Evolutionary conservation across 805 yeast genomes (phyloP).

Genomic region (Saccharomyces mikatae): DNA sequence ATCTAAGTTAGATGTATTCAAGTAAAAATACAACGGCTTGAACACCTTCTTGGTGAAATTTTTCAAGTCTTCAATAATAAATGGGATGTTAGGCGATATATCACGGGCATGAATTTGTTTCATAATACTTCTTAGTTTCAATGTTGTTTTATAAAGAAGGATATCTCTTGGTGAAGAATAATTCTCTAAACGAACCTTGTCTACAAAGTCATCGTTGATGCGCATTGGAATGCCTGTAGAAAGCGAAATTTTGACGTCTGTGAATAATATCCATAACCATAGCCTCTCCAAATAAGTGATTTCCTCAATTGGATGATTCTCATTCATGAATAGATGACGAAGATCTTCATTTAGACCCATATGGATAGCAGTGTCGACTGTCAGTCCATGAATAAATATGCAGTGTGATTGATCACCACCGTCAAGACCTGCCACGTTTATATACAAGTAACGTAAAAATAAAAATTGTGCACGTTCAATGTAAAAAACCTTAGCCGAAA

Average conservation of each 20-base stretch:
- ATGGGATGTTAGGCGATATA: neutral
- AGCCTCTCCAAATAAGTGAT: slow-evolving; percentile 5
- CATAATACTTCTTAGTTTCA: neutral
- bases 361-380: slow-evolving; percentile 6
- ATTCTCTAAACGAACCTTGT: neutral
- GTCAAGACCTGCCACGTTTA: slow-evolving; percentile 5
- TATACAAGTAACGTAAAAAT: slow-evolving; percentile 3
- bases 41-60: neutral
- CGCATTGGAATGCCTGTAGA: slow-evolving; percentile 7
- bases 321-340: neutral
- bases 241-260: slow-evolving; percentile 8
- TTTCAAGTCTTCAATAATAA: neutral
- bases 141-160: slow-evolving; percentile 1
- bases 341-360: slow-evolving; percentile 9
- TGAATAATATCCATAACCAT: slow-evolving; percentile 8
- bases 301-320: slow-evolving; percentile 1
- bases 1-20: neutral
- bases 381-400: slow-evolving; percentile 2
- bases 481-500: slow-evolving; percentile 3
- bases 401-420: slow-evolving; percentile 8
- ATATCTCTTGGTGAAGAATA: neutral
- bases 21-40: neutral
- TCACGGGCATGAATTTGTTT: neutral
- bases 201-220: slow-evolving; percentile 3
- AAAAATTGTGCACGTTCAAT: slow-evolving; percentile 5